Base-by-base conservation (phyloP, 441 rosid species). In the Syzygium syzygioides region DNA sequence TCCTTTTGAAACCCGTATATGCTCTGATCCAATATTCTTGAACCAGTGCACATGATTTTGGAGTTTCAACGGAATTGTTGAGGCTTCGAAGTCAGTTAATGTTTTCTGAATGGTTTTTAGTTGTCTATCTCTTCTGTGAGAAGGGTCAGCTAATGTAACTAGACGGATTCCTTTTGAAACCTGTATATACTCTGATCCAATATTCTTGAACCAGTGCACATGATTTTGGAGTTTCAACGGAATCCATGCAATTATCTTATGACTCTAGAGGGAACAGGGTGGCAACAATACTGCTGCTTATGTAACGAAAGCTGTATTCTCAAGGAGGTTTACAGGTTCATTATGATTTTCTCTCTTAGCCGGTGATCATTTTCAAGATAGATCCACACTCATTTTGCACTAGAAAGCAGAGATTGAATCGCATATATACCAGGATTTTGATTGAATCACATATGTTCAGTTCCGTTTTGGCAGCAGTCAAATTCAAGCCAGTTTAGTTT, bases 141-240 rank as follows among this genome's bases (percentile, higher is more conserved):
- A 55, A 55, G 32, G 56, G 25, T 56, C 32, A 18, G 68, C 50
- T 28, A 79, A 50, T 85, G 52, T 85, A 83, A 64, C 71, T 56
- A 30, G 86, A 54, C 55, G 15, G 76, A 66, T 30, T 28, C 12
- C 59, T 86, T 32, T 34, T 79, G 48, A 60, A 86, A 76, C 59
- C 52, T 86, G 86, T 76, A 15, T 85, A 37, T 87, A 56, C 48
- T 45, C 71, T 34, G 64, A 57, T 20, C 86, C 59, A 83, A 64
- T 66, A 90, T 85, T 91, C 71, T 88, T 90, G 71, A 71, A 89
- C 93, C 83, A 97, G 98, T 89, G 90, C 96, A 80, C 96, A 95
- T 89, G 98, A 95, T 79, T 97, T 96, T 90, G 99, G 99, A 90
- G 99, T 97, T 91, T 97, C 99, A 64, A 94, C 99, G 4, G 98